Percentiles rank a stretch among this genome's conserved stretches.
Evolutionary conservation across 768 basidiomycete species (phyloP).

Genomic region (Russula sp.): DNA sequence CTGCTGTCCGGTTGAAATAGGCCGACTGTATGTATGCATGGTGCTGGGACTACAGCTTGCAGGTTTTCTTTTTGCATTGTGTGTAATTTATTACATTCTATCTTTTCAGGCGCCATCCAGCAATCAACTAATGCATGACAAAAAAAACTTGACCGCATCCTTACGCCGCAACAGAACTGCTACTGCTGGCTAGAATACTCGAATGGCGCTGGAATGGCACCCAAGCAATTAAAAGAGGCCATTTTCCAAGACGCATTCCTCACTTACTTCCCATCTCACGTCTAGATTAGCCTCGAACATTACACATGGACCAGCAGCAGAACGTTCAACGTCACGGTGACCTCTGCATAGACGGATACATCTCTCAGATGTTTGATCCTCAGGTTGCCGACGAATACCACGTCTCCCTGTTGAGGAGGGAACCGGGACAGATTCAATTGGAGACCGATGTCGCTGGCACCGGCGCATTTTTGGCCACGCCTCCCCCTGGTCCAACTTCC

Average conservation of each 20-base stretch:
- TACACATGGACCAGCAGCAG: background rate
- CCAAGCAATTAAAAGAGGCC: conserved; percentile 2
- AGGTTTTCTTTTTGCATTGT: background rate
- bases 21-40: background rate
- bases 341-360: conserved; percentile 20
- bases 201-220: background rate
- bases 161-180: background rate
- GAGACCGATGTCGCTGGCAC: background rate
- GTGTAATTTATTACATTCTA: background rate
- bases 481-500: background rate
- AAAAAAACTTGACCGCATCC: background rate
- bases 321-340: background rate
- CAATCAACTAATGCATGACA: background rate
- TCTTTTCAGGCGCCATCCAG: conserved; percentile 8
- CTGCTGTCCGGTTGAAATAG: background rate
- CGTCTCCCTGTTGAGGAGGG: background rate
- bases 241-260: background rate
- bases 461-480: background rate
- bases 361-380: conserved; percentile 7
- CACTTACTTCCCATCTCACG: background rate
- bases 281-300: background rate
- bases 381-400: background rate
- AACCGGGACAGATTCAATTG: background rate
- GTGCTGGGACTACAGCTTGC: background rate
- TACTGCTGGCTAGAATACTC: background rate